Conservation (phyloP, 148 eudicot genomes). For the Rhododendron griersonianum region DNA sequence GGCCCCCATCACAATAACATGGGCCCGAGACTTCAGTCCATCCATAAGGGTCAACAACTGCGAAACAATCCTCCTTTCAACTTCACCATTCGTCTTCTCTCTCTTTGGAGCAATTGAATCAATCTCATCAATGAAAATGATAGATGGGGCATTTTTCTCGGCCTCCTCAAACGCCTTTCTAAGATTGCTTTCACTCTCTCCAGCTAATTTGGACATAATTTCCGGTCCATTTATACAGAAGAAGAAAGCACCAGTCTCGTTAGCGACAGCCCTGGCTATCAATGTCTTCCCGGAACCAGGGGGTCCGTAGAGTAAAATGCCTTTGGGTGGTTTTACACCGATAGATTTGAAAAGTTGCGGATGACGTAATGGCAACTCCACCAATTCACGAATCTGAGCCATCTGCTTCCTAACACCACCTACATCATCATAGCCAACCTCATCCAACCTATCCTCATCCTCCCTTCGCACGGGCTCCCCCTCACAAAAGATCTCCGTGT, state of each 20-base stretch:
- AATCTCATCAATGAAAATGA: constrained; percentile 34
- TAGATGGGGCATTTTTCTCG: constrained; percentile 19
- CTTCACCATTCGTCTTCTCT: constrained; percentile 45
- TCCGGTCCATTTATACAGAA: constrained; percentile 40
- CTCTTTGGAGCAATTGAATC: constrained; percentile 51
- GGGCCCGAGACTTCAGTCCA: constrained; percentile 37
- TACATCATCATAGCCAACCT: constrained; percentile 45
- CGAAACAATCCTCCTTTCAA: constrained; percentile 39
- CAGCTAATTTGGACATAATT: constrained; percentile 46
- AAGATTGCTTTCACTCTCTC: constrained; percentile 37
- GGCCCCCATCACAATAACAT: constrained; percentile 35
- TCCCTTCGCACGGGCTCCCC: constrained; percentile 45
- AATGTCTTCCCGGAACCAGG: constrained; percentile 45
- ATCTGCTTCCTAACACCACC: constrained; percentile 32
- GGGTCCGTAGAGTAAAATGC: constrained; percentile 39
- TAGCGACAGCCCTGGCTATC: constrained; percentile 41
- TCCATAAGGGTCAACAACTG: constrained; percentile 43
- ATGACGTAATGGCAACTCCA: constrained; percentile 30
- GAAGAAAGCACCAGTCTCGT: constrained; percentile 45
- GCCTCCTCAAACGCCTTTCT: constrained; percentile 36
- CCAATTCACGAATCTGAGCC: constrained; percentile 36
- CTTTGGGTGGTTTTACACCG: constrained; percentile 36
- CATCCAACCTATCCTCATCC: constrained; percentile 40
- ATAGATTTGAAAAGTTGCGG: constrained; percentile 27
- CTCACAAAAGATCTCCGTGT: constrained; percentile 41